Evolutionary conservation across 2,329 filamentous ascomycete species (phyloP).

Genomic region (Paecilomyces niveus): DNA sequence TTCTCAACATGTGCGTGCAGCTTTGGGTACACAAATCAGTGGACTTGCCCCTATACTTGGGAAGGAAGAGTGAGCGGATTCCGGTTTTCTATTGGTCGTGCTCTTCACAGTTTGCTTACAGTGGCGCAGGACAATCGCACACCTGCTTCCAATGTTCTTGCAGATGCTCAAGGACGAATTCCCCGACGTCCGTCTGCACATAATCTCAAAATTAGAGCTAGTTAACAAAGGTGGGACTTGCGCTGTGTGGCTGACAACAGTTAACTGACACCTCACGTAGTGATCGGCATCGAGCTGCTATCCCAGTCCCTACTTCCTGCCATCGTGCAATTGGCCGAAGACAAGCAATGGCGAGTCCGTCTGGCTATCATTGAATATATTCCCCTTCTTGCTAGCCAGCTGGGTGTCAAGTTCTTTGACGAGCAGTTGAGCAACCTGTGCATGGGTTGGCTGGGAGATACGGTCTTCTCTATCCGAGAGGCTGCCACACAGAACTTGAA

Average conservation of each 20-base stretch:
- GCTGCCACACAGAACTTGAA: slow-evolving; percentile 95
- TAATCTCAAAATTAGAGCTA: slow-evolving; percentile 98
- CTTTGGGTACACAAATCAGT: slow-evolving; percentile 93
- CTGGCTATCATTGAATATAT: slow-evolving; percentile 99
- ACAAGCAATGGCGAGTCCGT: slow-evolving; percentile 98
- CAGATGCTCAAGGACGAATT: slow-evolving; percentile 99
- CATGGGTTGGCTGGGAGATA: slow-evolving; percentile 98
- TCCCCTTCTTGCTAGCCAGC: slow-evolving; percentile 85
- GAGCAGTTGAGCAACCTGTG: slow-evolving; percentile 92
- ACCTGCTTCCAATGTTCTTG: slow-evolving; percentile 96
- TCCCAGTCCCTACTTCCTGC: slow-evolving; percentile 94
- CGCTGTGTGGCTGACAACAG: slow-evolving; percentile 1
- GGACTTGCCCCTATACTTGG: slow-evolving; percentile 93
- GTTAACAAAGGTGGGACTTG: slow-evolving; percentile 75
- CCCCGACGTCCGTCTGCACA: slow-evolving; percentile 94
- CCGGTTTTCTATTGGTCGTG: not conserved
- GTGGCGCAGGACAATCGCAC: slow-evolving; percentile 71
- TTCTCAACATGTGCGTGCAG: slow-evolving; percentile 93
- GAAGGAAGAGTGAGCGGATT: slow-evolving; percentile 76
- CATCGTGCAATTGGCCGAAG: slow-evolving; percentile 94
- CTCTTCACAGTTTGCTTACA: slow-evolving; percentile 9
- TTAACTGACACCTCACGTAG: slow-evolving; percentile 38
- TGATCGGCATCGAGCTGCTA: slow-evolving; percentile 94
- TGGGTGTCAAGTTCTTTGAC: slow-evolving; percentile 96
- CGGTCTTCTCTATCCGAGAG: slow-evolving; percentile 96